Evolutionary conservation across 305 asterid genomes (phyloP).

Genomic region (Solanum aculeatissimum): DNA sequence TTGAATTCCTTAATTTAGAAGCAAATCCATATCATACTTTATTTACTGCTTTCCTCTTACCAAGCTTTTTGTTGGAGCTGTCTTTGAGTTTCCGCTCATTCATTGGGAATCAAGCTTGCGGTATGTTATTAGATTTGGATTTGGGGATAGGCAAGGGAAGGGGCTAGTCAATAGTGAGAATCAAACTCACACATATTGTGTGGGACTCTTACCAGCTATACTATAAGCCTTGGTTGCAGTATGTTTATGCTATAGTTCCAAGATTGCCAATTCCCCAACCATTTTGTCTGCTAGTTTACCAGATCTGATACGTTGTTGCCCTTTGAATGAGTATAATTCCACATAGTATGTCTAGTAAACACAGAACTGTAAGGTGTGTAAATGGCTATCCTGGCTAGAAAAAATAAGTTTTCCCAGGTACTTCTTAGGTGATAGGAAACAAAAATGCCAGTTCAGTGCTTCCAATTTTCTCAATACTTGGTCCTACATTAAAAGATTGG

Average conservation of each 20-base stretch:
- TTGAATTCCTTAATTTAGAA: neutral
- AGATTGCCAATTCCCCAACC: neutral
- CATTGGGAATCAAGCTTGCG: neutral
- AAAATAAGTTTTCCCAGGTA: neutral
- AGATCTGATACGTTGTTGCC: neutral
- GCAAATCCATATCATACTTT: neutral
- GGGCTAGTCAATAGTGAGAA: neutral
- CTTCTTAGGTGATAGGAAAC: neutral
- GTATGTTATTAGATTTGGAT: neutral
- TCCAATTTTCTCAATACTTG: neutral
- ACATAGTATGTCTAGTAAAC: neutral
- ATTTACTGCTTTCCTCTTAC: neutral
- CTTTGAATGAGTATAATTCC: neutral
- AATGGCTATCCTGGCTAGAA: neutral
- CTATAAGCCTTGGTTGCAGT: neutral
- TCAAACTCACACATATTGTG: neutral
- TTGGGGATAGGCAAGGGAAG: neutral
- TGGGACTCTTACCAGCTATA: neutral
- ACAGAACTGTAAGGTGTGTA: neutral
- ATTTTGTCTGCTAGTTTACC: neutral
- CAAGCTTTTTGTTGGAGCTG: conserved; percentile 1
- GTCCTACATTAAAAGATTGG: neutral
- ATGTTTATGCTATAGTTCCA: neutral
- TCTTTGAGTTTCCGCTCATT: neutral
- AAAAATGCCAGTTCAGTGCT: neutral